Evolutionary conservation across 1,284 basidiomycete species (phyloP).

Genomic region (Sanguinoderma infundibulare): DNA sequence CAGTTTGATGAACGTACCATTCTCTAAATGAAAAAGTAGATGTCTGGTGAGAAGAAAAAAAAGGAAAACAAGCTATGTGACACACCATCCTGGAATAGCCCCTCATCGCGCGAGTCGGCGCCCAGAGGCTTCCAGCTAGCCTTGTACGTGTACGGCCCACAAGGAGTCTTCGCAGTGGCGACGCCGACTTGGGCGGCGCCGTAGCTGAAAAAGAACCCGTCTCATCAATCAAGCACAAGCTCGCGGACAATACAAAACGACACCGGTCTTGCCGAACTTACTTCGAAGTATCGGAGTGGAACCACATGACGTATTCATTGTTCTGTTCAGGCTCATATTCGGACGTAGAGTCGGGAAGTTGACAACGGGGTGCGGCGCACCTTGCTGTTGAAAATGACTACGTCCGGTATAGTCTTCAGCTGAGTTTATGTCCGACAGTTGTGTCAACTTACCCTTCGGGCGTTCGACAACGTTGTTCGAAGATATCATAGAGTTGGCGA

Average conservation of each 20-base stretch:
- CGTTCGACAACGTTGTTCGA: conserved; percentile 64
- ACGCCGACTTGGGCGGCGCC: conserved; percentile 66
- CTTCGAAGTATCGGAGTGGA: conserved; percentile 68
- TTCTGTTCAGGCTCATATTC: conserved; percentile 42
- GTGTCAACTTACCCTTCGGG: conserved; percentile 52
- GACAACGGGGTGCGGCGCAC: conserved; percentile 32
- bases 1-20: conserved; percentile 16
- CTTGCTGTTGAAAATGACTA: conserved; percentile 59
- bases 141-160: conserved; percentile 62
- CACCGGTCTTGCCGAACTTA: conserved; percentile 35
- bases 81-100: conserved; percentile 60
- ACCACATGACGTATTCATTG: conserved; percentile 73
- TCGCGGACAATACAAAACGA: neutral
- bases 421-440: neutral
- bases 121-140: conserved; percentile 61
- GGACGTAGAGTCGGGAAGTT: neutral
- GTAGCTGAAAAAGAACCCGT: conserved; percentile 46
- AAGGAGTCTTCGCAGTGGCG: conserved; percentile 60
- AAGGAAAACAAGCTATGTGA: neutral
- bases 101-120: conserved; percentile 63
- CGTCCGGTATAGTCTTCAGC: neutral
- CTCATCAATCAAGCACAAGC: neutral
- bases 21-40: conserved; percentile 11
- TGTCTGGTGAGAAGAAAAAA: neutral
- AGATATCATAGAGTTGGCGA: conserved; percentile 59